Evolutionary conservation across 1,139 yeast genomes (phyloP), one percentile per base, ranked within the genome.

Genomic region (Saccharomycopsis crataegensis): DNA sequence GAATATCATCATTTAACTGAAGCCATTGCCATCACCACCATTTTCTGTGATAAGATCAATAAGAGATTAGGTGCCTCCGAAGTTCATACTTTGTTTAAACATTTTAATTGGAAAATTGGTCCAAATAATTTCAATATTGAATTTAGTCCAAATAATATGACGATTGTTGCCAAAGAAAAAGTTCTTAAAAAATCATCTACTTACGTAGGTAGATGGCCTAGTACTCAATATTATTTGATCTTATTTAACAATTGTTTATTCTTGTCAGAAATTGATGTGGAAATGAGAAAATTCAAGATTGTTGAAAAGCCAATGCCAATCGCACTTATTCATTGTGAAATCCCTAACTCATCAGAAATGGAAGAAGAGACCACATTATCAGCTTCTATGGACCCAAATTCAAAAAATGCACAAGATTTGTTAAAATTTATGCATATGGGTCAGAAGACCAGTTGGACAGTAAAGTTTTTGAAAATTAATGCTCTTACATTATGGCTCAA

Each of bases 181-280:
- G 76, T 85, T 31, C 64, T 73, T 6, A 72, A 87, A 54, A 80
- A 83, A 60, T 83, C 88, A 40, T 86, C 80, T 53, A 69, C n/a
- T 3, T 46, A 46, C 32, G 72, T 70, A 82, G 75, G 73, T 73
- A 76, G 57, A 81, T 74, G 56, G 73, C 77, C 46, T 8, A 43
- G 37, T 52, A 73, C 66, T 58, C 73, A 73, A 1, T 38, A 44
- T 40, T 86, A 80, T 61, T 62, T 86, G 45, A 79, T 88, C 33
- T 68, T 88, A 43, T 70, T 89, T 54, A 96, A 88, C 64, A 86
- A 88, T 62, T 86, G 75, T 61, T 67, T 89, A 48, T 69, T 89
- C 33, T 74, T 89, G 8, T 80, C 93, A 1, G 93, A 87, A 60
- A 53, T 55, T 3, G 59, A 64, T 5, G 46, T 53, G 5, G 66